Base-by-base conservation (phyloP, 768 basidiomycete species). In the Chalciporus sphaerocephalus region DNA sequence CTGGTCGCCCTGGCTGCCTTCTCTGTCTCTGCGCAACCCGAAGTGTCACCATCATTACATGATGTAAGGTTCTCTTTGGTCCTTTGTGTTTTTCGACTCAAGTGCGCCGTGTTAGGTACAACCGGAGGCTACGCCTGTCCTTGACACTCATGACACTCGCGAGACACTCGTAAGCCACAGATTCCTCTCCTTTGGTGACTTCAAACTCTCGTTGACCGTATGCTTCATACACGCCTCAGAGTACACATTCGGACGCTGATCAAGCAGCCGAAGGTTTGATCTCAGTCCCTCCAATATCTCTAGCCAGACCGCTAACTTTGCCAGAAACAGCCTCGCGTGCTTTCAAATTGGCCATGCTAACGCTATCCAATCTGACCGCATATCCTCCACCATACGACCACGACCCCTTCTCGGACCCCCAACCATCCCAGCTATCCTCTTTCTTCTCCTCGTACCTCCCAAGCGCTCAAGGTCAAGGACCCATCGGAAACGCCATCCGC, bases 381-480 rank as follows among this genome's bases (percentile, higher is more conserved):
- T 70, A 79, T 47, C 76, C 82, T 13, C 72, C 76, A 27, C 69
- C 74, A 33, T 74, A 79, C 44, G 72, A 76, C 17, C 76, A 79
- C 36, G 80, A 85, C 40, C 72, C 79, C 2, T 58, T 54, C 36
- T 42, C 58, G 6, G 58, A 48, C 34, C 47, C 58, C 5, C 67
- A 75, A 17, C 68, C 74, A 12, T 71, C 70, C 9, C 68, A 72
- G 20, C 61, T 65, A 28, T 58, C 64, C 15, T 83, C 82, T 12
- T 66, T 87, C 27, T 65, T 89, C 15, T 80, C 82, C 3, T 75
- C 79, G 0, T 72, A 89, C 42, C 67, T 88, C 11, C 87, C 89
- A 0, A 85, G 75, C 54, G 66, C 79, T 17, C 87, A 89, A 59
- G 86, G 85, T 2, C 85, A 85, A 62, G 87, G 86, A 4, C 88